phyloP scores from a whole-genome alignment of 345 rosid species.

The Pseudoturritis turrita region DNA sequence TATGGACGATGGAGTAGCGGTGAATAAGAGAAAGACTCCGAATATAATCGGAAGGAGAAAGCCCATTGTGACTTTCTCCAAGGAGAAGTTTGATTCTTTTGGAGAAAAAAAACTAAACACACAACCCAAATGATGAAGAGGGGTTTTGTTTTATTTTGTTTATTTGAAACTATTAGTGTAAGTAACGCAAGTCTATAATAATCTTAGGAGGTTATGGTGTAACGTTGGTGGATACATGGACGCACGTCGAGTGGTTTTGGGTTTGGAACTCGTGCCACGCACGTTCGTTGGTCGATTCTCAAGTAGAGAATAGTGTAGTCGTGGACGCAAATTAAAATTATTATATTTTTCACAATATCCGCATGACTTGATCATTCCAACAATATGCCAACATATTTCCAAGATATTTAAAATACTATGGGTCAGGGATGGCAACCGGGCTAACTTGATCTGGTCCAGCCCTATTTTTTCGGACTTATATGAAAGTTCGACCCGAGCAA shows the following conservation, averaged over 20 bases:
- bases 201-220: not conserved
- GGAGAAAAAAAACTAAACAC: not conserved
- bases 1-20: conserved; percentile 30
- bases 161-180: not conserved
- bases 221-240: conserved; percentile 26
- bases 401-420: not conserved
- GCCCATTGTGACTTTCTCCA: not conserved
- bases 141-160: not conserved
- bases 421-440: not conserved
- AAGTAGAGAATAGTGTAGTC: conserved; percentile 15
- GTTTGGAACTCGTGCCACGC: conserved; percentile 18
- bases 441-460: not conserved
- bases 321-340: conserved; percentile 19
- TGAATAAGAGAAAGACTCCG: conserved; percentile 13
- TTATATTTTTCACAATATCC: not conserved
- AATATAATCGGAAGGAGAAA: conserved; percentile 12
- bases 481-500: too few species aligned
- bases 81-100: not conserved
- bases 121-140: not conserved
- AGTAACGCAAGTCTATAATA: conserved; percentile 5
- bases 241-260: conserved; percentile 26
- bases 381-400: not conserved
- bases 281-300: conserved; percentile 22
- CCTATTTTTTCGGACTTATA: too few species aligned
- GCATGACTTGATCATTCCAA: conserved; percentile 25